Conservation (phyloP, 257 asterid genomes). For the Oldenlandia corymbosa region DNA sequence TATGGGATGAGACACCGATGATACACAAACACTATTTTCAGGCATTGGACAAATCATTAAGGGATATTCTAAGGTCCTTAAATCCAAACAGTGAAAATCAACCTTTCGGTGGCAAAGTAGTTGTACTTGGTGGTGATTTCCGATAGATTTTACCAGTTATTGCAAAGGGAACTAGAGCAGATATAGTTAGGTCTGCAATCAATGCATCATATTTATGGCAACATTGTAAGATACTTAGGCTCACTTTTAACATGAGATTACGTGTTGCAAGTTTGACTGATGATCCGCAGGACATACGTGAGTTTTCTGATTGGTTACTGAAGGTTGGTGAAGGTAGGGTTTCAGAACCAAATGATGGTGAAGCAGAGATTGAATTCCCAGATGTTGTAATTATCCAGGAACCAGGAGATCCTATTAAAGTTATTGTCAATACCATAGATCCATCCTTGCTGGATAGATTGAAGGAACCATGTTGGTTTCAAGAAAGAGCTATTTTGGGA, state of each 20-base stretch:
- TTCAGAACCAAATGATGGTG: not conserved
- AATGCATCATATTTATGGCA: not conserved
- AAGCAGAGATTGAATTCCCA: not conserved
- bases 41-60: too few species aligned
- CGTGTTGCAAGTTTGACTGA: not conserved
- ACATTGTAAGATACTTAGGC: not conserved
- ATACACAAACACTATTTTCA: too few species aligned
- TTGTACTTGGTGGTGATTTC: too few species aligned
- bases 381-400: not conserved
- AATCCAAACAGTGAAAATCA: too few species aligned
- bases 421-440: not conserved
- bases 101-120: too few species aligned
- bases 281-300: not conserved
- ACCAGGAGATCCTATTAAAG: not conserved
- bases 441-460: not conserved
- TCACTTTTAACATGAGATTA: not conserved
- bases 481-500: not conserved
- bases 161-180: not conserved
- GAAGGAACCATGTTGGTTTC: not conserved
- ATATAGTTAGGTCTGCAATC: not conserved
- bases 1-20: too few species aligned
- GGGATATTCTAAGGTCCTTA: too few species aligned
- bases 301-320: not conserved
- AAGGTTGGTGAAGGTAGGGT: not conserved
- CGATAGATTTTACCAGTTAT: too few species aligned